phyloP scores from a whole-genome alignment of 495 filamentous ascomycete species.

The Tuber brumale region DNA sequence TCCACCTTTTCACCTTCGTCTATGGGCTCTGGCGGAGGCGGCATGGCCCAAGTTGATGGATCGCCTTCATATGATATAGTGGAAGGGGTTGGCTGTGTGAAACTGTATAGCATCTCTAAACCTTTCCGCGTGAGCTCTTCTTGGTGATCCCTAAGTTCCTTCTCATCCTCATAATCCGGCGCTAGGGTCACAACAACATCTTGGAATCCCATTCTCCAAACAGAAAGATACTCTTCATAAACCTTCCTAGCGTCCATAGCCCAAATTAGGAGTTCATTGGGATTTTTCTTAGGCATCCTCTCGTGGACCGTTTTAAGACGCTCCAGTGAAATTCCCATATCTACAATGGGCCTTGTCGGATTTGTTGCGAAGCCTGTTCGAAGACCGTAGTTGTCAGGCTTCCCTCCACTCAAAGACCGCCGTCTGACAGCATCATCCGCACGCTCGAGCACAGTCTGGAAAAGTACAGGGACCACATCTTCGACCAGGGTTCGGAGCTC shows the following conservation, averaged over 20 bases:
- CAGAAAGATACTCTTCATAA: conserved; percentile 80
- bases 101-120: conserved; percentile 36
- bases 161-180: conserved; percentile 46
- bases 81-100: conserved; percentile 26
- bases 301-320: conserved; percentile 72
- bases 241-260: conserved; percentile 65
- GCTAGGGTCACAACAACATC: conserved; percentile 92
- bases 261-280: conserved; percentile 68
- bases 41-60: conserved; percentile 43
- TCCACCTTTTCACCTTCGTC: conserved; percentile 79
- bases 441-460: conserved; percentile 75
- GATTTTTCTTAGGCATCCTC: conserved; percentile 63
- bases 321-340: conserved; percentile 89
- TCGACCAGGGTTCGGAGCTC: conserved; percentile 91
- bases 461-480: conserved; percentile 88
- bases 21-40: conserved; percentile 48
- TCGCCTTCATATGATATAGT: conserved; percentile 32
- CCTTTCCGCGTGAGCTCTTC: conserved; percentile 32
- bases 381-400: conserved; percentile 45
- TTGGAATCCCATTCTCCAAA: conserved; percentile 91
- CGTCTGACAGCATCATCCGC: conserved; percentile 44
- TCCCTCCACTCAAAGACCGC: conserved; percentile 48
- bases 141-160: conserved; percentile 22
- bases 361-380: conserved; percentile 44
- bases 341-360: conserved; percentile 80